Evolutionary conservation across 371 early-diverging fungal genomes (phyloP), one percentile per base, ranked within the genome.

Genomic region (Capniomyces stellatus): DNA sequence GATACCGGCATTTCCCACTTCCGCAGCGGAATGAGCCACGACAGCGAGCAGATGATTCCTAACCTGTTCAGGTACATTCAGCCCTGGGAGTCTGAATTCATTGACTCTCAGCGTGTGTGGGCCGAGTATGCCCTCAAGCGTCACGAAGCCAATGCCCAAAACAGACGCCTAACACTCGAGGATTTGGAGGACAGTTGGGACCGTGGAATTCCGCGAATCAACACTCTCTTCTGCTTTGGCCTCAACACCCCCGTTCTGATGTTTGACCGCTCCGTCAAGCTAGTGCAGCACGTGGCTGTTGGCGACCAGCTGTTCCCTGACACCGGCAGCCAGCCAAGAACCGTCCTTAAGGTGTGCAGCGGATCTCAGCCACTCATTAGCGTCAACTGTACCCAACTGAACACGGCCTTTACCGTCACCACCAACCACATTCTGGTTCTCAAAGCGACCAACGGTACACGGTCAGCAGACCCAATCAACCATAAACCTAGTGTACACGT

Each of bases 151-250:
- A 87, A 85, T 60, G 83, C 85, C 6, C 96, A 94, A 68, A 92
- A 92, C 70, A 82, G 93, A 43, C 77, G 95, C 46, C 72, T 92
- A 59, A 97, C 93, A 8, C 71, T 93, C 29, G 94, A 96, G 70
- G 96, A 97, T 74, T 69, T 98, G 46, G 95, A 98, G 69, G 96
- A 95, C 64, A 81, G 83, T 1, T 98, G 96, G 96, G 95, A 97
- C 66, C 85, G 97, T 53, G 99, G 99, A 73, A 87, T 98, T 64
- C 99, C 99, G 8, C 78, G 99, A 63, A 95, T 98, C 74, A 92
- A 92, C 72, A 98, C 98, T 25, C 72, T 98, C 58, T 89, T 89
- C 75, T 93, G 87, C 59, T 61, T 67, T 49, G 71, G 60, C 46
- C 41, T 39, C 43, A 66, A 64, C 21, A 67, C 68, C 0, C 40